phyloP scores from a whole-genome alignment of 2,329 filamentous ascomycete genomes.

The Byssochlamys sp. region DNA sequence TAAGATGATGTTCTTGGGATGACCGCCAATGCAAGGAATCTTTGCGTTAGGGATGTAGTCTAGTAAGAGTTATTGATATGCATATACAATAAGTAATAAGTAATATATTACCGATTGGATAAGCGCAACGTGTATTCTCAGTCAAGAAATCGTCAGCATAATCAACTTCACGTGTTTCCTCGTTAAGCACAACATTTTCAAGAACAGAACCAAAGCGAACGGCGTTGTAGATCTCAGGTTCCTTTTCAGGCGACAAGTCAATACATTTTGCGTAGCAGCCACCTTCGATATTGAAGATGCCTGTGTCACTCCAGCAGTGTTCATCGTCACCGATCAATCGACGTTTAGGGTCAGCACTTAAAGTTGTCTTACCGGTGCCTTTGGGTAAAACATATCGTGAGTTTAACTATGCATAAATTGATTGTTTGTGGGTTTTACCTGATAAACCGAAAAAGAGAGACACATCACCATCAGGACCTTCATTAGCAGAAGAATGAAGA shows the following conservation, averaged over 20 bases:
- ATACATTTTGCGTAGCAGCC: conserved; percentile 99
- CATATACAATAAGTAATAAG: too few species aligned
- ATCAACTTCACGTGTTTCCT: conserved; percentile 76
- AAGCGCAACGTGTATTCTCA: conserved; percentile 96
- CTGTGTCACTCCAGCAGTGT: conserved; percentile 96
- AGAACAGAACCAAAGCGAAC: conserved; percentile 95
- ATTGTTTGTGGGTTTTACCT: too few species aligned
- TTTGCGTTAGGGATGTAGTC: conserved; percentile 98
- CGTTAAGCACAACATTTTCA: conserved; percentile 97
- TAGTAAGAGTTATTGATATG: too few species aligned
- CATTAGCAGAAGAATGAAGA: conserved; percentile 95
- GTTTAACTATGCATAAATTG: too few species aligned
- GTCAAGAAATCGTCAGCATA: conserved; percentile 92
- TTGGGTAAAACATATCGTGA: too few species aligned
- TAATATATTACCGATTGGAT: too few species aligned
- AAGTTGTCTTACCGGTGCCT: conserved; percentile 96
- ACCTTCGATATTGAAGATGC: conserved; percentile 99
- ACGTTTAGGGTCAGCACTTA: conserved; percentile 94
- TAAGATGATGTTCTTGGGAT: conserved; percentile 95
- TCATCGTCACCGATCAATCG: conserved; percentile 95
- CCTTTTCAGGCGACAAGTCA: conserved; percentile 93
- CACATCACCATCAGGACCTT: conserved; percentile 87
- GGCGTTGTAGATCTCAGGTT: conserved; percentile 92
- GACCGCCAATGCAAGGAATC: conserved; percentile 82
- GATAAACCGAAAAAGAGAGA: conserved; percentile 99